Evolutionary conservation across 768 basidiomycete genomes (phyloP), one percentile per base, ranked within the genome.

Genomic region (Lactifluus pinguis): DNA sequence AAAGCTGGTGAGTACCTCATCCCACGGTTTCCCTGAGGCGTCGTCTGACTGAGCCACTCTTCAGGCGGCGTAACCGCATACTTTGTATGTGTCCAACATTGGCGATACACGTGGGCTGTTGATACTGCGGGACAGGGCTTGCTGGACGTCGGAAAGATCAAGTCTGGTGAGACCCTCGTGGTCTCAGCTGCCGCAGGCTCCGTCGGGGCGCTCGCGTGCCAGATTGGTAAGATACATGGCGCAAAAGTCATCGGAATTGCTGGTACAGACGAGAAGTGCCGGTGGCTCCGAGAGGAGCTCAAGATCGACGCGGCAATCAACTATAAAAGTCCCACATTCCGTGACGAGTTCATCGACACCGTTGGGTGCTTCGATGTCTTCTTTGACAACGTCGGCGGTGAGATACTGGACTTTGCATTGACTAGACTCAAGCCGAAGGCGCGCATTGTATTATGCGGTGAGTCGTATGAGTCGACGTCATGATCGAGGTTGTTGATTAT

Each of bases 131-230:
- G 34, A 50, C 53, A 92, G 92, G 94, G 95, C 11, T 77, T 98
- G 36, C 77, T 83, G 69, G 89, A 92, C 48, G 77, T 95, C 44
- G 92, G 86, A 15, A 72, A 89, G 61, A 72, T 95, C 68, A 89
- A 95, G 70, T 71, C 84, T 1, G 92, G 93, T 10, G 93, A 98
- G 62, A 89, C 82, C 0, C 81, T 95, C 53, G 80, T 98, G 34
- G 87, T 87, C n/a, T 92, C 91, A 1, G 95, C 92, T n/a, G 95
- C 95, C 2, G 95, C 95, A 10, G 95, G 94, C 11, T 85, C 92
- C 2, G 89, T 91, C 8, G 92, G 93, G 19, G 80, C 84, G 9
- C 71, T 91, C 58, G 89, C 79, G 14, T 93, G 92, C 72, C 92
- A 94, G 66, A 77, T 94, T n/a, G 92, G 88, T 50, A 92, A 92